These are phyloP conservation scores for Arthrinium puccinioides DNA, from an alignment of 2,329 filamentous ascomycete species.

Conservation along the genomic window DNA sequence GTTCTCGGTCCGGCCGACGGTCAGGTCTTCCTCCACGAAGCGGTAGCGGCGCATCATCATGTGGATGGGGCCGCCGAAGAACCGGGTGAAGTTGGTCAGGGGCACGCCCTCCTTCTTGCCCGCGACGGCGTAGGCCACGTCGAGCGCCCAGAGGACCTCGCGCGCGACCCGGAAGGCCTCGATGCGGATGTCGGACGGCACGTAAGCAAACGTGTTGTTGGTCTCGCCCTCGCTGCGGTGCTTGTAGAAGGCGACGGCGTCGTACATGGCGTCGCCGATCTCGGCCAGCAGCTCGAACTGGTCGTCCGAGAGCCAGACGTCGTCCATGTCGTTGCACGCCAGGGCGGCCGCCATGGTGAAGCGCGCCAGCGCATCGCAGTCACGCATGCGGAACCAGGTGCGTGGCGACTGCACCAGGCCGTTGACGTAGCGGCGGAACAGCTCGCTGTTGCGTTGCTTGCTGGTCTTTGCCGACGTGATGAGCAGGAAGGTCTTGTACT, in stretches of 20 bases:
- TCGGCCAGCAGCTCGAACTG: conserved; percentile 15
- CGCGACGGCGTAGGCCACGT: conserved; percentile 13
- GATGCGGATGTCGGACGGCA: conserved; percentile 13
- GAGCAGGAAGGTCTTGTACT: conserved; percentile 15
- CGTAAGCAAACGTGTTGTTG: conserved; percentile 24
- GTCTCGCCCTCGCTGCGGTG: conserved; percentile 25
- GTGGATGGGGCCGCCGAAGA: conserved; percentile 23
- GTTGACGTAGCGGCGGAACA: conserved; percentile 22
- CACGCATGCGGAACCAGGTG: conserved; percentile 24
- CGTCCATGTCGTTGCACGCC: conserved; percentile 21
- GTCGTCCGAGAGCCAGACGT: conserved; percentile 15
- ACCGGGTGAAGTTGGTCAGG: conserved; percentile 18
- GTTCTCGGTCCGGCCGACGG: conserved; percentile 18
- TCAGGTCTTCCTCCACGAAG: conserved; percentile 23
- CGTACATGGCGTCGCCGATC: conserved; percentile 21
- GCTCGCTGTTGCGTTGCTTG: conserved; percentile 6
- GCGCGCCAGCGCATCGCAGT: conserved; percentile 23
- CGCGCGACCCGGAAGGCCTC: conserved; percentile 14
- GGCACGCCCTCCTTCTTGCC: neutral
- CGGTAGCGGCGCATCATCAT: conserved; percentile 26
- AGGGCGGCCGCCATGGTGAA: conserved; percentile 23
- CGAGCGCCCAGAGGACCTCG: conserved; percentile 25
- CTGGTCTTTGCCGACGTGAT: conserved; percentile 13
- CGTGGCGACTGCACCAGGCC: conserved; percentile 16
- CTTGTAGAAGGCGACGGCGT: conserved; percentile 25